phyloP scores from a whole-genome alignment of 2,329 filamentous ascomycete species.

The Emergomyces pasteurianus region DNA sequence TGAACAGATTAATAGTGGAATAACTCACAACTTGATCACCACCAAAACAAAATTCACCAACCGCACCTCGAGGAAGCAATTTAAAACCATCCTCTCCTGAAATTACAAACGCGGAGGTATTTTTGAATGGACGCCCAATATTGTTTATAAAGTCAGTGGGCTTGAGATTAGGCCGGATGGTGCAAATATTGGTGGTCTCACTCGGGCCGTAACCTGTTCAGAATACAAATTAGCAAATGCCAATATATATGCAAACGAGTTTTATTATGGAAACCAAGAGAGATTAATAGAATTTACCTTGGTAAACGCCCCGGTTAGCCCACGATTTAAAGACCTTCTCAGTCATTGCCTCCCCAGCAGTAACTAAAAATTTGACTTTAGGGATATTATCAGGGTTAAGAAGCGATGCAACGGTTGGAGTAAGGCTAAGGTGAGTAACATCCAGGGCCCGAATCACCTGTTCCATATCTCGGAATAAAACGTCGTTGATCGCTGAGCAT shows the following conservation, averaged over 20 bases:
- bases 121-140: conserved; percentile 61
- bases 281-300: conserved; percentile 38
- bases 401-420: conserved; percentile 72
- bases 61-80: conserved; percentile 54
- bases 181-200: conserved; percentile 82
- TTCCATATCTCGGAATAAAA: conserved; percentile 62
- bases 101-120: conserved; percentile 63
- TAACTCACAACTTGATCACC: conserved; percentile 60
- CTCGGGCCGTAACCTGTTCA: conserved; percentile 61
- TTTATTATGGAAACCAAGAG: background rate
- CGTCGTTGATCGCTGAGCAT: conserved; percentile 62
- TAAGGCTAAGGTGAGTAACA: conserved; percentile 73
- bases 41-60: conserved; percentile 79
- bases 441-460: conserved; percentile 48
- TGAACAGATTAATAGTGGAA: background rate
- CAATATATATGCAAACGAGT: background rate
- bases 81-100: conserved; percentile 32
- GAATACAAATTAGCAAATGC: conserved; percentile 2
- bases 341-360: conserved; percentile 69
- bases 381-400: conserved; percentile 58
- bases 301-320: conserved; percentile 55
- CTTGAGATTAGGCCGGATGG: conserved; percentile 51
- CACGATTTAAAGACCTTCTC: conserved; percentile 58
- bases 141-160: conserved; percentile 53
- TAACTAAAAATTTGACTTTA: conserved; percentile 61